Evolutionary conservation across 192 early-diverging fungal species (phyloP), one percentile per base, ranked within the genome.

Genomic region (Oehlia diaphana): DNA sequence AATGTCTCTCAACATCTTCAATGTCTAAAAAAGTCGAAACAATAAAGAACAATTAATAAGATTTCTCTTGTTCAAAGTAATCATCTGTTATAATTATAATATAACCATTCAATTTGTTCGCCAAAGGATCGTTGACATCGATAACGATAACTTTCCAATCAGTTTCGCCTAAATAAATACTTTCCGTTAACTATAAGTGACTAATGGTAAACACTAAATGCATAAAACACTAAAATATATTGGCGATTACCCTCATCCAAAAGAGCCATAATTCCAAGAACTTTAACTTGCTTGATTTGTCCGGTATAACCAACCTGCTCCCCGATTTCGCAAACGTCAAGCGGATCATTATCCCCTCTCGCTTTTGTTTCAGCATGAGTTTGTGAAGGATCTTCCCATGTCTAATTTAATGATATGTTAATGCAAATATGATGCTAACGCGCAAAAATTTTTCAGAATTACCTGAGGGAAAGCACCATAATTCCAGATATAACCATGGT

Each of bases 401-500:
- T 99, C 91, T 89, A 84, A 84, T 35, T 31, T 53, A 69, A 70
- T 68, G 35, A 12, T 47, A 47, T 4, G 10, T 47, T 47, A 47
- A 47, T 47, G 44, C 10, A 10, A 47, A 47, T 10, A 47, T 10
- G 0, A 47, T 12, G 12, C 1, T 12, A 12, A 47, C 10, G 44
- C 10, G 44, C 10, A 47, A 47, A 68, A 63, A 39, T 9, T 16
- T n/a, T 63, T 19, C 28, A 81, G 21, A 28, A 53, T 76, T 85
- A 92, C 91, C 83, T 97, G 96, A 44, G 98, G 98, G 83, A 99
- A 90, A 79, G 97, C 97, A 83, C 98, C 98, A 82, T 99, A 98
- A 96, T 99, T 99, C 98, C 98, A 99, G 88, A 99, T 98, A 88
- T 99, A 99, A 78, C 98, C 98, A 87, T 99, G 95, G 92, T 98